phyloP scores from a whole-genome alignment of 176 grass and related monocot genomes.

The Panicum miliaceum region DNA sequence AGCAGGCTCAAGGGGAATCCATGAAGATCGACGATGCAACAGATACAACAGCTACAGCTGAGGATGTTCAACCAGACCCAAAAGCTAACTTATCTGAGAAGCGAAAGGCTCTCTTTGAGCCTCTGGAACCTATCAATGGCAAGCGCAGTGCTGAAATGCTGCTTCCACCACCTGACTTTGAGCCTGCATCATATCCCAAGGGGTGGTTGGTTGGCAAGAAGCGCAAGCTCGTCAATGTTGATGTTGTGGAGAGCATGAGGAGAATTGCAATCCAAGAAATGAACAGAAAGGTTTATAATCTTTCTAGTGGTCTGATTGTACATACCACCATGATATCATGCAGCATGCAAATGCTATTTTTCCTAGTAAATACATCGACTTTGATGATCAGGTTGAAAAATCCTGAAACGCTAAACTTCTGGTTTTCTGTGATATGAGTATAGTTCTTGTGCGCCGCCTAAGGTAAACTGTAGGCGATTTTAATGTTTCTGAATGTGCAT shows the following conservation, averaged over 20 bases:
- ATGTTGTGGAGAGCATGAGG: conserved; percentile 99
- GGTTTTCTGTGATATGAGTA: neutral
- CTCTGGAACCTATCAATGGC: conserved; percentile 62
- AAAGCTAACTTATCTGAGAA: conserved; percentile 74
- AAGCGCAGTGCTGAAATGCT: conserved; percentile 64
- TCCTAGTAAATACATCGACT: conserved; percentile 3
- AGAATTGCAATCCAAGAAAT: conserved; percentile 93
- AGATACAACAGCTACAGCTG: neutral
- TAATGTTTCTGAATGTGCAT: neutral
- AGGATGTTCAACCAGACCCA: conserved; percentile 43
- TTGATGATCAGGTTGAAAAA: neutral
- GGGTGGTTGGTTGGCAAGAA: conserved; percentile 98
- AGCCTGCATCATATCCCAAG: conserved; percentile 75
- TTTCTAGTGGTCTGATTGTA: conserved; percentile 38
- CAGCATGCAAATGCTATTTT: conserved; percentile 15
- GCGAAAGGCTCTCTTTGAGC: conserved; percentile 85
- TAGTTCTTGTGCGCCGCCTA: neutral
- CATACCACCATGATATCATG: conserved; percentile 15
- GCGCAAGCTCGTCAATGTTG: conserved; percentile 95
- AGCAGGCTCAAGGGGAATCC: conserved; percentile 33
- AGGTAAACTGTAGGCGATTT: conserved; percentile 27
- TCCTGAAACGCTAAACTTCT: conserved; percentile 12
- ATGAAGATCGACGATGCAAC: conserved; percentile 46
- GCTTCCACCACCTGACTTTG: conserved; percentile 96
- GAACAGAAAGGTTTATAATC: conserved; percentile 92